These are phyloP conservation scores for Bolboschoenus planiculmis DNA, from an alignment of 176 grass and related monocot genomes.

Conservation along the genomic window DNA sequence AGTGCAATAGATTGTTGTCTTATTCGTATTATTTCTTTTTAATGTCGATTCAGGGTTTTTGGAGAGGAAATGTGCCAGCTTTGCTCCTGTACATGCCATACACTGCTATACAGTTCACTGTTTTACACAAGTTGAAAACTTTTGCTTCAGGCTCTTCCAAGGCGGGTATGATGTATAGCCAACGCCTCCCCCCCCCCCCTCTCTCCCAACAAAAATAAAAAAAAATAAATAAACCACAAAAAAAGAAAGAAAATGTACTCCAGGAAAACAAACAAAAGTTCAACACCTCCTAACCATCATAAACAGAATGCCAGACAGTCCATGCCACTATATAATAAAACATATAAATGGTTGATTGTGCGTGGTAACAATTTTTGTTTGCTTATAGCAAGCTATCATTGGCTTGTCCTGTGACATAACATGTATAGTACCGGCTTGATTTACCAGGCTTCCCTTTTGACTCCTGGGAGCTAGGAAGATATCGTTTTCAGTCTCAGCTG, in stretches of 20 bases:
- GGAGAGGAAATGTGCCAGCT: conserved; percentile 99
- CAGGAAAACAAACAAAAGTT: neutral
- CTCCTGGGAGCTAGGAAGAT: neutral
- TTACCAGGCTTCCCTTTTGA: neutral
- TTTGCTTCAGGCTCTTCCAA: conserved; percentile 87
- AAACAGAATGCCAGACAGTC: neutral
- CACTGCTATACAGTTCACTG: conserved; percentile 90
- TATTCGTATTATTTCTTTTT: neutral
- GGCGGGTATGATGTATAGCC: conserved; percentile 40
- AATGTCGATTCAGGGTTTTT: conserved; percentile 66
- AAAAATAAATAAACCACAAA: too few species aligned
- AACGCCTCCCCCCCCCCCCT: neutral
- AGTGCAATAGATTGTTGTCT: too few species aligned
- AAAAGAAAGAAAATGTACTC: neutral
- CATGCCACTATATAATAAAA: neutral
- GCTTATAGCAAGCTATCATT: neutral
- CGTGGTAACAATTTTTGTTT: neutral
- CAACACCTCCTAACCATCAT: neutral
- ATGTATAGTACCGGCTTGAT: neutral
- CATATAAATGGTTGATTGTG: neutral
- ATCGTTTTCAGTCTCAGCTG: conserved; percentile 15
- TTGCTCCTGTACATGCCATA: conserved; percentile 96
- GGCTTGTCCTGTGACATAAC: neutral
- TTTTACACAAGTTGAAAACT: conserved; percentile 90
- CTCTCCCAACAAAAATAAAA: neutral